phyloP scores from a whole-genome alignment of 306 rosid species.

The Ammopiptanthus mongolicus region DNA sequence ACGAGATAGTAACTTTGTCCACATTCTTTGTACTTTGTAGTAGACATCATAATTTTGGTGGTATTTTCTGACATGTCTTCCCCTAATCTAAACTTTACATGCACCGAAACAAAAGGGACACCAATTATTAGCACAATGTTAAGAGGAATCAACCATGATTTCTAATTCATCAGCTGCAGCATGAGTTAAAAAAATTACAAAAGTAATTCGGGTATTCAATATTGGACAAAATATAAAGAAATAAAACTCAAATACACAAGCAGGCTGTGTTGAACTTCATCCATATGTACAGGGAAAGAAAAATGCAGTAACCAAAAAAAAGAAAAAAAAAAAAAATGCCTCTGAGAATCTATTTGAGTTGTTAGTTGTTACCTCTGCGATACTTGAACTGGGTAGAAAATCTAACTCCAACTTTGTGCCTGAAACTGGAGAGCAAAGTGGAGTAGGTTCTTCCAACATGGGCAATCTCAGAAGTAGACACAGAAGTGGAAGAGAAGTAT shows the following conservation, averaged over 20 bases:
- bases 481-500: slow-evolving; percentile 37
- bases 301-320: neutral
- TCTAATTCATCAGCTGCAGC: neutral
- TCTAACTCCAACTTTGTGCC: slow-evolving; percentile 29
- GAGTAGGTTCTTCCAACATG: slow-evolving; percentile 29
- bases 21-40: neutral
- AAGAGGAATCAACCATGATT: neutral
- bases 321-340: neutral
- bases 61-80: too few species aligned
- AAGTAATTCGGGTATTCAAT: neutral
- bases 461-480: slow-evolving; percentile 43
- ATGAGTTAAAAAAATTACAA: neutral
- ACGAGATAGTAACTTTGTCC: neutral
- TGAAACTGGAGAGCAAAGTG: slow-evolving; percentile 29
- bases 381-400: slow-evolving; percentile 39
- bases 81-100: too few species aligned
- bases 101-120: too few species aligned
- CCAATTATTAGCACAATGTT: neutral
- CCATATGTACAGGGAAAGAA: neutral
- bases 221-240: neutral
- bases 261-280: neutral
- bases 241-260: neutral
- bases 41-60: too few species aligned
- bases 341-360: neutral
- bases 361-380: slow-evolving; percentile 46